A percentile compares a stretch with the other conserved stretches of the same genome.
These are phyloP conservation scores for Helicocarpus griseus DNA, from an alignment of 2,329 filamentous ascomycete genomes.

Conservation along the genomic window DNA sequence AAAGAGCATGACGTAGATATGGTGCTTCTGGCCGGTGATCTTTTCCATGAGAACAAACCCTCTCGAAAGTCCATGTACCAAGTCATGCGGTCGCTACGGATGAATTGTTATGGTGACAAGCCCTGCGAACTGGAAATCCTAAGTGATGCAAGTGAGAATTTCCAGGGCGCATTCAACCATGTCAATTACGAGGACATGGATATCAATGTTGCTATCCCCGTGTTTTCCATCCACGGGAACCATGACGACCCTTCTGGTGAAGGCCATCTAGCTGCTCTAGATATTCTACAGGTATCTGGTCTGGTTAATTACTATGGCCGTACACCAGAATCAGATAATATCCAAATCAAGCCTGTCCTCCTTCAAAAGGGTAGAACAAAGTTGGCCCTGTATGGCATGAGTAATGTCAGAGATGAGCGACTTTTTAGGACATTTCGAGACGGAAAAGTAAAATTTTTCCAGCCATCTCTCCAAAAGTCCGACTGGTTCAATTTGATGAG, in stretches of 20 bases:
- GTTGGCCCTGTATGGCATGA: slow-evolving; percentile 84
- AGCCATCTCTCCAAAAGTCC: slow-evolving; percentile 64
- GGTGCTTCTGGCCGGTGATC: slow-evolving; percentile 86
- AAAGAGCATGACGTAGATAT: slow-evolving; percentile 89
- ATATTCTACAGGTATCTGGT: slow-evolving; percentile 82
- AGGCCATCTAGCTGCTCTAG: slow-evolving; percentile 81
- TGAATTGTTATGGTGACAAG: slow-evolving; percentile 91
- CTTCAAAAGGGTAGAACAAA: slow-evolving; percentile 91
- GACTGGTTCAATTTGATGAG: slow-evolving; percentile 97
- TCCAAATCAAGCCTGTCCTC: slow-evolving; percentile 80
- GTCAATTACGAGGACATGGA: slow-evolving; percentile 97
- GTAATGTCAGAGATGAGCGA: slow-evolving; percentile 91
- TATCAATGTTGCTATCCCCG: slow-evolving; percentile 92
- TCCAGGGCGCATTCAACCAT: slow-evolving; percentile 79
- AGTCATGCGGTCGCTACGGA: slow-evolving; percentile 86
- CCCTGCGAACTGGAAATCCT: slow-evolving; percentile 92
- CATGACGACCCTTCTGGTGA: slow-evolving; percentile 98
- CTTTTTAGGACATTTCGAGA: slow-evolving; percentile 90
- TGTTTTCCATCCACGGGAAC: slow-evolving; percentile 97
- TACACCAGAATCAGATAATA: slow-evolving; percentile 85
- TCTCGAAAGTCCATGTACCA: slow-evolving; percentile 94
- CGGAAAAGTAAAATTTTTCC: slow-evolving; percentile 87
- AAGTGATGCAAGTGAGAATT: slow-evolving; percentile 84
- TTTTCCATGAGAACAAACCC: slow-evolving; percentile 98
- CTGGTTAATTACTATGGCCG: slow-evolving; percentile 94